These are phyloP conservation scores for Avena sativa DNA, from an alignment of 176 grass and related monocot genomes.

Conservation along the genomic window DNA sequence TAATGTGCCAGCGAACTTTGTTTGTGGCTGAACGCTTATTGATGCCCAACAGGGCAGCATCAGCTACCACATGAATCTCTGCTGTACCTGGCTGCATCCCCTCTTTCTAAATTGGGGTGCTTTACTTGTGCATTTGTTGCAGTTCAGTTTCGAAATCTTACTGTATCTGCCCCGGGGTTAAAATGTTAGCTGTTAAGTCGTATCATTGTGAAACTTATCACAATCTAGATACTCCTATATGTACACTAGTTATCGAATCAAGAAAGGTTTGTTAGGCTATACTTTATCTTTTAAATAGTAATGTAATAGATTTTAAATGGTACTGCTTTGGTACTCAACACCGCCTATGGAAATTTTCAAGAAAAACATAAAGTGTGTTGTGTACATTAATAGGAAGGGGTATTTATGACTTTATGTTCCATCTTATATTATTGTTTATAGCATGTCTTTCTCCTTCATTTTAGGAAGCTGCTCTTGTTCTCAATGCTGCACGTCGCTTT, in stretches of 20 bases:
- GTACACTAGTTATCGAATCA: neutral
- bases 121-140: neutral
- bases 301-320: neutral
- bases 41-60: neutral
- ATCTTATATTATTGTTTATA: neutral
- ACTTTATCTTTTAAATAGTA: neutral
- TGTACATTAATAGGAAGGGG: neutral
- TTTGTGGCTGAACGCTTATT: neutral
- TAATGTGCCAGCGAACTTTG: neutral
- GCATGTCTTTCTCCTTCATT: constrained; percentile 23
- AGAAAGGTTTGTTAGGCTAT: neutral
- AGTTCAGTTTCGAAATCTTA: neutral
- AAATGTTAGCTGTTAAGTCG: neutral
- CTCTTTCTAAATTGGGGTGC: neutral
- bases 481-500: constrained; percentile 72
- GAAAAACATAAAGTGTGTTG: neutral
- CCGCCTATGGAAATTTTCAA: neutral
- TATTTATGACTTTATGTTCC: neutral
- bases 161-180: neutral
- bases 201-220: neutral
- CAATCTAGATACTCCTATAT: neutral
- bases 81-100: too few relatives aligned
- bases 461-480: constrained; percentile 70
- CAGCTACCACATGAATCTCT: neutral
- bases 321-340: neutral